These are phyloP conservation scores for Ramaria sp. DNA, from an alignment of 768 basidiomycete genomes.

Conservation along the genomic window DNA sequence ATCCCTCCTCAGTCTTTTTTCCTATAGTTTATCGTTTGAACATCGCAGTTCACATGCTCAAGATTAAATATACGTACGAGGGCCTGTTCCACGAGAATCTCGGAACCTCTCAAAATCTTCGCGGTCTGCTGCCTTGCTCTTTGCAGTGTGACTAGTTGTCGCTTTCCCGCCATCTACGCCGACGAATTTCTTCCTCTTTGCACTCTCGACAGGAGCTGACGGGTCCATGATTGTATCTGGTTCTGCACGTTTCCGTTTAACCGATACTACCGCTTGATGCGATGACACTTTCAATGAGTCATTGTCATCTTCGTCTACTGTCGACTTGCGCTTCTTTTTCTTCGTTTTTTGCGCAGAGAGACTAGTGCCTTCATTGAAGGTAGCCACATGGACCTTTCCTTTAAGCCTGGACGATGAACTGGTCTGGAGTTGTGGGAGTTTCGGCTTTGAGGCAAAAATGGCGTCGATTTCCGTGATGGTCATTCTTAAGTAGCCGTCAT, in stretches of 20 bases:
- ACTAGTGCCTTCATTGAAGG: slow-evolving; percentile 8
- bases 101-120: slow-evolving; percentile 42
- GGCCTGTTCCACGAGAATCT: slow-evolving; percentile 65
- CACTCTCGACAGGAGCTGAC: slow-evolving; percentile 27
- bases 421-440: slow-evolving; percentile 16
- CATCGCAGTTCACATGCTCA: slow-evolving; percentile 1
- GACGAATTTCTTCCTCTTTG: slow-evolving; percentile 25
- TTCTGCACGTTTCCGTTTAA: slow-evolving; percentile 19
- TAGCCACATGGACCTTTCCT: slow-evolving; percentile 4
- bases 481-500: slow-evolving; percentile 15
- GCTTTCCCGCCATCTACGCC: background rate
- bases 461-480: slow-evolving; percentile 74
- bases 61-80: slow-evolving; percentile 38
- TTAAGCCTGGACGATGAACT: slow-evolving; percentile 19
- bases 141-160: background rate
- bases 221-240: slow-evolving; percentile 62
- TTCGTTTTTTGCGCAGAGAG: slow-evolving; percentile 35
- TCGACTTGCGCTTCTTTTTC: slow-evolving; percentile 32
- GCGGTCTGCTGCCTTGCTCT: background rate
- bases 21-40: slow-evolving; percentile 32
- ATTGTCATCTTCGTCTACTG: slow-evolving; percentile 15
- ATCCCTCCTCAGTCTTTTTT: slow-evolving; percentile 73
- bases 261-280: background rate
- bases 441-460: slow-evolving; percentile 58
- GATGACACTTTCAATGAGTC: background rate